Percentiles rank a stretch among this genome's conserved stretches.
Evolutionary conservation across 2,329 filamentous ascomycete genomes (phyloP).

Genomic region (Epichloe scottii): DNA sequence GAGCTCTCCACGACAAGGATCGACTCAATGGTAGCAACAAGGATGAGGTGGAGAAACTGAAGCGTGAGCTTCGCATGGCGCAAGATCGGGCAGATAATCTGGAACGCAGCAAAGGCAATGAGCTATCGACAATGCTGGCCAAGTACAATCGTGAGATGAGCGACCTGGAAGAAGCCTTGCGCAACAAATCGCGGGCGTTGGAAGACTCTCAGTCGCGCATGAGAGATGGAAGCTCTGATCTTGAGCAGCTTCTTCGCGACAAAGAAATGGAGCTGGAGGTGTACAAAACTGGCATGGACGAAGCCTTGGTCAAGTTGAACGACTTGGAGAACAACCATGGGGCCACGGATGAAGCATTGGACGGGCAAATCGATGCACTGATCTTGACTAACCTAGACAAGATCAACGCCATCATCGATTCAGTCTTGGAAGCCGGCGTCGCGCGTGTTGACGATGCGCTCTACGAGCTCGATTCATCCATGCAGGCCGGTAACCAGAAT

Average conservation of each 20-base stretch:
- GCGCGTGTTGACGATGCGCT: slow-evolving; percentile 90
- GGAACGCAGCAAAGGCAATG: slow-evolving; percentile 85
- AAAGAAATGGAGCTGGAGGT: slow-evolving; percentile 98
- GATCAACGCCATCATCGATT: slow-evolving; percentile 96
- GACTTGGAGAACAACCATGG: slow-evolving; percentile 67
- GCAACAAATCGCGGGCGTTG: slow-evolving; percentile 75
- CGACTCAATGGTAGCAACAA: slow-evolving; percentile 73
- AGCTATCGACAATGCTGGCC: slow-evolving; percentile 85
- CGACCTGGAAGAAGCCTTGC: slow-evolving; percentile 83
- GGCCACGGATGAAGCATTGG: slow-evolving; percentile 67
- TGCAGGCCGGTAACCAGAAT: slow-evolving; percentile 98
- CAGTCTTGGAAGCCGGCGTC: slow-evolving; percentile 84
- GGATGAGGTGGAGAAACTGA: slow-evolving; percentile 89
- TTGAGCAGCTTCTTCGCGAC: slow-evolving; percentile 74
- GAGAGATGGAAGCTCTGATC: slow-evolving; percentile 69
- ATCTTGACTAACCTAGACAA: slow-evolving; percentile 79
- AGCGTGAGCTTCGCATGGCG: slow-evolving; percentile 84
- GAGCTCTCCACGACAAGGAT: slow-evolving; percentile 87
- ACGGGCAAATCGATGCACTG: slow-evolving; percentile 83
- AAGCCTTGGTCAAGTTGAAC: slow-evolving; percentile 84
- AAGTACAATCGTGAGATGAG: slow-evolving; percentile 97
- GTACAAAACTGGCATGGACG: slow-evolving; percentile 96
- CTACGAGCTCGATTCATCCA: slow-evolving; percentile 92
- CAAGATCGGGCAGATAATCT: slow-evolving; percentile 84
- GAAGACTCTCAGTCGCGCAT: slow-evolving; percentile 72